phyloP scores from a whole-genome alignment of 2,329 filamentous ascomycete genomes.

The Aspergillus nomiae region DNA sequence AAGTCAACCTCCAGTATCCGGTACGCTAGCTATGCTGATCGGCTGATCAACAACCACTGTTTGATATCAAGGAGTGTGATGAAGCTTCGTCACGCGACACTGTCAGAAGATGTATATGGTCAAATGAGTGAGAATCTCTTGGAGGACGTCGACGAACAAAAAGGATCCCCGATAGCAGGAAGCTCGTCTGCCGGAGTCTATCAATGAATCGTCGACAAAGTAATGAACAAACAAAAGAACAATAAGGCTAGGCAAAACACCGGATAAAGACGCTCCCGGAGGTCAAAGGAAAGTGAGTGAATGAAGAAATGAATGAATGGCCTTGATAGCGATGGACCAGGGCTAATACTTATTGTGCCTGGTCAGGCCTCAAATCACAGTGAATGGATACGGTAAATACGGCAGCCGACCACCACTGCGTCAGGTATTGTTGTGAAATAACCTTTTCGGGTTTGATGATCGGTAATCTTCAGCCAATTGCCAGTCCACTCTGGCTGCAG shows the following conservation, averaged over 20 bases:
- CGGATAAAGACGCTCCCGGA: not conserved
- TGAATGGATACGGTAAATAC: conserved; percentile 4
- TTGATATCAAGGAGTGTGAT: not conserved
- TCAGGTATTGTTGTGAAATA: not conserved
- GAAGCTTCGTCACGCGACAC: conserved; percentile 15
- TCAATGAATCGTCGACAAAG: not conserved
- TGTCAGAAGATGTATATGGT: conserved; percentile 8
- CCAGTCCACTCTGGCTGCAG: not conserved
- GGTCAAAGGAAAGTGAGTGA: not conserved
- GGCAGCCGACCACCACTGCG: not conserved
- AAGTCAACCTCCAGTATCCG: conserved; percentile 25
- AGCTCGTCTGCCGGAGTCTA: not conserved
- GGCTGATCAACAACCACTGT: conserved; percentile 13
- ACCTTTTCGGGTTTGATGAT: conserved; percentile 1
- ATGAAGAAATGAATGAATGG: not conserved
- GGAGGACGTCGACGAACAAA: not conserved
- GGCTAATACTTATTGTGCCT: not conserved
- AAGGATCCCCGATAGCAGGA: not conserved
- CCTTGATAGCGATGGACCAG: not conserved
- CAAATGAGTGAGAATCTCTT: not conserved
- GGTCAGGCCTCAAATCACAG: not conserved
- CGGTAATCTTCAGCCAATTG: conserved; percentile 3
- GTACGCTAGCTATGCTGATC: conserved; percentile 23
- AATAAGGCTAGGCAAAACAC: conserved; percentile 1
- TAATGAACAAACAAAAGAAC: not conserved